Conservation (phyloP, 495 filamentous ascomycete genomes). For the Hypomontagnella submonticulosa region DNA sequence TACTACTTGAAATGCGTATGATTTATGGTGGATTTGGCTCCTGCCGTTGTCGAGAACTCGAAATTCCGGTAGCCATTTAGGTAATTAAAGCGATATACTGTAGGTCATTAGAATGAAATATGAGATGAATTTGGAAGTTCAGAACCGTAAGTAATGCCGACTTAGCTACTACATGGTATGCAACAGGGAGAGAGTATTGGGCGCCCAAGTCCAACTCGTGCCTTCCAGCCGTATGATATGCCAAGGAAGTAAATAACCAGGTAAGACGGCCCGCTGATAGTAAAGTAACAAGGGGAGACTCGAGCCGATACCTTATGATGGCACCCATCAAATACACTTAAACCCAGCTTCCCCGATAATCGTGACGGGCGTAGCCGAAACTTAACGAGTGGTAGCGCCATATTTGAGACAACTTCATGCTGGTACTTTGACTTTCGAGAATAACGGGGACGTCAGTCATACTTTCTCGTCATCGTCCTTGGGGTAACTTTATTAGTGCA, state of each 20-base stretch:
- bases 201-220: too few species aligned
- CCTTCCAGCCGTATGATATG: too few species aligned
- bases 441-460: too few species aligned
- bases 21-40: slow-evolving; percentile 16
- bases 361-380: too few species aligned
- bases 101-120: slow-evolving; percentile 5
- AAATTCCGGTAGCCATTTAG: slow-evolving; percentile 23
- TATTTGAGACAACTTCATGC: too few species aligned
- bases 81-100: slow-evolving; percentile 15
- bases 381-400: too few species aligned
- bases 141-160: slow-evolving; percentile 14
- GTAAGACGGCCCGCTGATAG: background rate
- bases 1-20: slow-evolving; percentile 8
- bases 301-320: background rate
- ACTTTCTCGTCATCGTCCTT: too few species aligned
- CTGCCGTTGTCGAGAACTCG: slow-evolving; percentile 16
- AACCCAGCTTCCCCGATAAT: too few species aligned
- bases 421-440: too few species aligned
- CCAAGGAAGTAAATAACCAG: too few species aligned
- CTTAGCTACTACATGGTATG: background rate
- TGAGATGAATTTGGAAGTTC: slow-evolving; percentile 2
- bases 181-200: too few species aligned
- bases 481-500: too few species aligned
- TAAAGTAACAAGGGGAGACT: slow-evolving; percentile 2
- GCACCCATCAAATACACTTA: background rate